These are phyloP conservation scores for Periconia sp. DNA, from an alignment of 2,329 filamentous ascomycete genomes.

Conservation along the genomic window DNA sequence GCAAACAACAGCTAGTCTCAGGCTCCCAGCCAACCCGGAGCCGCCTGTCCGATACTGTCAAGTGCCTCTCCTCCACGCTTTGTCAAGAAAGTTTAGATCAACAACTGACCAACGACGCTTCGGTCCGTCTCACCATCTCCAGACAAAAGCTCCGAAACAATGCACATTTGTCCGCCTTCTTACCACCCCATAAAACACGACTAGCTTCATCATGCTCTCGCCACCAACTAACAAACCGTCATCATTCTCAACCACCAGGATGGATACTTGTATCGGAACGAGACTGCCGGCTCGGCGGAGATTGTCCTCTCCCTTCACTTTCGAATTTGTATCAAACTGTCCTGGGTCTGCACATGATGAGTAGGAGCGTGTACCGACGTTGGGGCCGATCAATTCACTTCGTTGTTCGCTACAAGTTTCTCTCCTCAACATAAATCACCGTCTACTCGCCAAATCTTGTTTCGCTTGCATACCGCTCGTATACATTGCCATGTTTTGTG, in stretches of 20 bases:
- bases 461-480: not conserved
- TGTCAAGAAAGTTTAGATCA: not conserved
- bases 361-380: not conserved
- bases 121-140: not conserved
- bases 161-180: not conserved
- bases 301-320: not conserved
- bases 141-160: not conserved
- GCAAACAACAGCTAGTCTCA: not conserved
- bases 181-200: not conserved
- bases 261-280: not conserved
- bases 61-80: not conserved
- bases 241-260: not conserved
- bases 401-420: not conserved
- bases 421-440: not conserved
- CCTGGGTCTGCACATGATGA: not conserved
- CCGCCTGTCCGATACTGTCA: not conserved
- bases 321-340: not conserved
- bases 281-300: not conserved
- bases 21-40: not conserved
- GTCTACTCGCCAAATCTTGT: not conserved
- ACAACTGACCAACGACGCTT: not conserved
- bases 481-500: not conserved
- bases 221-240: not conserved
- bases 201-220: no score
- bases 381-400: not conserved